Evolutionary conservation across 2,329 filamentous ascomycete genomes (phyloP).

Genomic region (Xylariaceae sp.): DNA sequence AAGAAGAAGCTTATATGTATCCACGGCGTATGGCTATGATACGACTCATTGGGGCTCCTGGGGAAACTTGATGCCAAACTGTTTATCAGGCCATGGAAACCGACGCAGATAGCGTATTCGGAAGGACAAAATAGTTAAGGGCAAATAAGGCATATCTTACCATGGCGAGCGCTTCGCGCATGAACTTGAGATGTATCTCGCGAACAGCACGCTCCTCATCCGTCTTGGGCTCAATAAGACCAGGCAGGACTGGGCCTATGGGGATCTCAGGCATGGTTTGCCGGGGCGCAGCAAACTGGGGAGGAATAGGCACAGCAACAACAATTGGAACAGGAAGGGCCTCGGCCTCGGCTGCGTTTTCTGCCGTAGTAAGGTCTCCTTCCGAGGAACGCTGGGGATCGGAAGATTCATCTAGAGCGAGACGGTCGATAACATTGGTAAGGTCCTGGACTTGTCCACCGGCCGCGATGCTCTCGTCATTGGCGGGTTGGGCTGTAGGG

Average conservation of each 20-base stretch:
- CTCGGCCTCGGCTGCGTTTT: conserved; percentile 16
- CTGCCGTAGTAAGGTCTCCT: conserved; percentile 12
- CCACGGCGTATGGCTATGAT: too few relatives aligned
- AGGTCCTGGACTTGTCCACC: conserved; percentile 7
- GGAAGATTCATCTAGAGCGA: conserved; percentile 19
- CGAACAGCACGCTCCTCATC: conserved; percentile 34
- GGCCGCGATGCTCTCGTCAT: conserved; percentile 7
- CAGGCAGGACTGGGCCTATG: conserved; percentile 21
- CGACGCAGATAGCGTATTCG: too few relatives aligned
- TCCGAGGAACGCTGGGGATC: conserved; percentile 5
- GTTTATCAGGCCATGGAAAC: too few relatives aligned
- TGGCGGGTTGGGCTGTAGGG: conserved; percentile 8
- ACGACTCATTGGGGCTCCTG: too few relatives aligned
- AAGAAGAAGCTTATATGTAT: too few relatives aligned
- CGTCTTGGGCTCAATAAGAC: conserved; percentile 28
- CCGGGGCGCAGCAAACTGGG: conserved; percentile 11
- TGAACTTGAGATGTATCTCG: conserved; percentile 57
- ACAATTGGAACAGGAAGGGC: conserved; percentile 21
- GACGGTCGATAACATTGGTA: conserved; percentile 9
- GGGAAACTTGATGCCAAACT: too few relatives aligned
- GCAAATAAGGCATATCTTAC: conserved; percentile 37
- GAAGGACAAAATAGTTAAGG: too few relatives aligned
- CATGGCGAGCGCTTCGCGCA: conserved; percentile 83
- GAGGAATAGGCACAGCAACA: conserved; percentile 18
- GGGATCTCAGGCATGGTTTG: conserved; percentile 12